Conservation (phyloP, 257 asterid genomes). For the Salvia miltiorrhiza region DNA sequence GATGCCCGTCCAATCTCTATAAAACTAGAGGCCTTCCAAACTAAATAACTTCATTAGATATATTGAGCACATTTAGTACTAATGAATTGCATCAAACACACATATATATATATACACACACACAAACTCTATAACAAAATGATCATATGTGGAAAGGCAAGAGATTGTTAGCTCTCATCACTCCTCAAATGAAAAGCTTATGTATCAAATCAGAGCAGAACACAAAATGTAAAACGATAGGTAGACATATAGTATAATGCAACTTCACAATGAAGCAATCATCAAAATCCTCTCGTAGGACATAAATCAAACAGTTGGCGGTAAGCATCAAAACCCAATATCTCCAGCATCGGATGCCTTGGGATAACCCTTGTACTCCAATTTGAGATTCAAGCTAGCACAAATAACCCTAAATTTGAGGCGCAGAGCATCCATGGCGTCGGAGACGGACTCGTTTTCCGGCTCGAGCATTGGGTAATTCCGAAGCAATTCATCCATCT, state of each 20-base stretch:
- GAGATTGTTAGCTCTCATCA: no score
- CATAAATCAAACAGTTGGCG: constrained; percentile 26
- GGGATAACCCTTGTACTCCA: constrained; percentile 48
- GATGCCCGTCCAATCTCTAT: no score
- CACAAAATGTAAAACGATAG: no score
- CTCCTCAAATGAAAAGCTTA: no score
- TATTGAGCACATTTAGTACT: no score
- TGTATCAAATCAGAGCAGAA: no score
- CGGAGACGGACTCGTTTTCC: constrained; percentile 50
- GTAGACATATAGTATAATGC: not conserved
- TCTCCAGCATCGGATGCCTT: constrained; percentile 28
- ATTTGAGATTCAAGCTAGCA: constrained; percentile 51
- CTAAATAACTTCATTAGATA: no score
- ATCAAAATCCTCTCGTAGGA: constrained; percentile 6
- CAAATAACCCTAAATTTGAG: constrained; percentile 47
- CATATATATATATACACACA: no score
- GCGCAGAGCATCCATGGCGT: constrained; percentile 49
- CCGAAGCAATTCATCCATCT: constrained; percentile 53
- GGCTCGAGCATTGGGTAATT: constrained; percentile 53
- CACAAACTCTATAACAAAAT: no score
- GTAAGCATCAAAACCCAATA: constrained; percentile 34
- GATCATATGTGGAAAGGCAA: no score
- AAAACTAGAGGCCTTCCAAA: no score
- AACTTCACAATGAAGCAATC: not conserved
- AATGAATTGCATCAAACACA: no score